Base-by-base conservation (phyloP, 768 basidiomycete species). In the Lactarius vividus region DNA sequence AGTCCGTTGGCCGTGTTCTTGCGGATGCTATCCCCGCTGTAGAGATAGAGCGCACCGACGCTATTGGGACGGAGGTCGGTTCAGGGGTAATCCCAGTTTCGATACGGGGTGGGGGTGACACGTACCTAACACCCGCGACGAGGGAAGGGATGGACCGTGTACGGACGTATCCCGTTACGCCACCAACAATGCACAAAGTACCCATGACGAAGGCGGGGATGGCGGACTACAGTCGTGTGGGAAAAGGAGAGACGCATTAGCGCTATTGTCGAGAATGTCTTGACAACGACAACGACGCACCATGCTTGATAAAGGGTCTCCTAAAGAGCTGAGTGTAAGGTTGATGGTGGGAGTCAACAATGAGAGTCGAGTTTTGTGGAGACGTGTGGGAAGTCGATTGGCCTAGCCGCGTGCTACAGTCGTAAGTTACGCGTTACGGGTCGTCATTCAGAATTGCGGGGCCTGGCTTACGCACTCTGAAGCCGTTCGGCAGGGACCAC, bases 121-220 rank as follows among this genome's bases (percentile, higher is more conserved):
- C 86, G 52, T 71, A 93, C 91, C 88, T 81, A 54, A 92, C 83
- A 44, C 92, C 92, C 64, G 92, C 92, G 23, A 94, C 85, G 49
- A 94, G 75, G 15, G 93, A 94, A 7, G 92, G 93, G 35, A 94
- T 79, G 37, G 91, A 94, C 28, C 87, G 84, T 65, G 87, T 90
- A 70, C 84, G 81, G 8, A 79, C 84, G 68, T 85, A 92, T 35
- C 90, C 92, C 52, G 87, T 85, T 49, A 90, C 64, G 28, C 92
- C 92, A 15, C 92, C 92, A 49, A 89, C 80, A 69, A 92, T 78
- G 75, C 91, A 93, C 68, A 94, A 78, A 62, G 77, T 82, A 64
- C 91, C 89, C 82, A 92, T 91, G 52, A 84, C 77, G 76, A 86
- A 88, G 57, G 91, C 88, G 72, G 92, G 91, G 77, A 89, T 84